phyloP scores from a whole-genome alignment of 2,329 filamentous ascomycete genomes.

The Ophiostoma sp. region DNA sequence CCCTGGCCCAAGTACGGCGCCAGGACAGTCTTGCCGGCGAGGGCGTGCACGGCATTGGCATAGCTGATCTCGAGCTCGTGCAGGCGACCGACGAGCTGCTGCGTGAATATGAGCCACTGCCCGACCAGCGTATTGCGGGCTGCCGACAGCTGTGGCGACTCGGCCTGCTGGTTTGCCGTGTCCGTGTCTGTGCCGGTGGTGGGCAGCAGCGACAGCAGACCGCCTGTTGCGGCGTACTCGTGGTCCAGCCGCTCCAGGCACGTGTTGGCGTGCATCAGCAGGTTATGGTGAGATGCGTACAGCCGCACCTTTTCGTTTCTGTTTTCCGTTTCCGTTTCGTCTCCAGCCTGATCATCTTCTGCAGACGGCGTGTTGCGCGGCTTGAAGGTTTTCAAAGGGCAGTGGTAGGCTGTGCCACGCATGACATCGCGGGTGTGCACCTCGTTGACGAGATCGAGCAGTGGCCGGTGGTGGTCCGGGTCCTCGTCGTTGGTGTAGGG shows the following conservation, averaged over 20 bases:
- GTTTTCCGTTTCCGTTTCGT: neutral
- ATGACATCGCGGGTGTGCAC: slow-evolving; percentile 41
- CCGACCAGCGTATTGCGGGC: slow-evolving; percentile 51
- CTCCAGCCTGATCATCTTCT: slow-evolving; percentile 23
- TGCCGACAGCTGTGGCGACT: slow-evolving; percentile 24
- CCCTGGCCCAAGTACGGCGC: slow-evolving; percentile 30
- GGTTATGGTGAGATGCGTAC: slow-evolving; percentile 44
- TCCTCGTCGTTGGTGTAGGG: slow-evolving; percentile 46
- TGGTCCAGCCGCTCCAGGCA: slow-evolving; percentile 56
- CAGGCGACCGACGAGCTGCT: slow-evolving; percentile 49
- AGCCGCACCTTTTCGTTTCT: slow-evolving; percentile 30
- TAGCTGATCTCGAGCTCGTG: slow-evolving; percentile 54
- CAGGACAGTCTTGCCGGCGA: slow-evolving; percentile 46
- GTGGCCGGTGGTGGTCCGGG: slow-evolving; percentile 42
- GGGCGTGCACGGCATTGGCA: slow-evolving; percentile 45
- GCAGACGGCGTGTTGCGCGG: slow-evolving; percentile 22
- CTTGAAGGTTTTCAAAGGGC: slow-evolving; percentile 37
- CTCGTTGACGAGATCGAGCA: slow-evolving; percentile 44
- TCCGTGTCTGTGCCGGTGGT: slow-evolving; percentile 22
- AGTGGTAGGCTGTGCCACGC: slow-evolving; percentile 41
- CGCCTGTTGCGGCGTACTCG: slow-evolving; percentile 51
- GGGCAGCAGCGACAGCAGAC: slow-evolving; percentile 51
- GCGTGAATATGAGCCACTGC: slow-evolving; percentile 51
- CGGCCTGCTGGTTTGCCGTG: slow-evolving; percentile 27
- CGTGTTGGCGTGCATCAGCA: slow-evolving; percentile 54